Percentiles rank a stretch among this genome's conserved stretches.
Conservation (phyloP, 148 eudicot species). For the Chenopodium suecicum region DNA sequence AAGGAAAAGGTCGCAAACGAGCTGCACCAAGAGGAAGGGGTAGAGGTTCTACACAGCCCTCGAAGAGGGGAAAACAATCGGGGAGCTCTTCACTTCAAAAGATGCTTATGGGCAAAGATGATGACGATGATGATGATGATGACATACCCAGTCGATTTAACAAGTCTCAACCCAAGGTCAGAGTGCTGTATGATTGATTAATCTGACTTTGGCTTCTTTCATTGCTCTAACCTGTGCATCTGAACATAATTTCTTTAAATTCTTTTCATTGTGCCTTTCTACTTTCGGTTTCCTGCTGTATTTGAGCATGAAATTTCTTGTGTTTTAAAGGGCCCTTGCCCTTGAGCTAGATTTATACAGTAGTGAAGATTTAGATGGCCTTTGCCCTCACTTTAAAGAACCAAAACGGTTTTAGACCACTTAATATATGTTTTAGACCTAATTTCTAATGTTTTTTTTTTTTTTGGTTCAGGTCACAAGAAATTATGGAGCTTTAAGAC, state of each 20-base stretch:
- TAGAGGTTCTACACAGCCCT: conserved; percentile 56
- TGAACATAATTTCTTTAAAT: not conserved
- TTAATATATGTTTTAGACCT: not conserved
- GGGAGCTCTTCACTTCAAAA: conserved; percentile 60
- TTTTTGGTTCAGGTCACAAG: conserved; percentile 44
- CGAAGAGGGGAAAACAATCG: conserved; percentile 84
- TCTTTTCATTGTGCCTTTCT: not conserved
- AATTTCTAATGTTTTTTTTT: not conserved
- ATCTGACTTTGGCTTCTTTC: conserved; percentile 2
- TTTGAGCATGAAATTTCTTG: not conserved
- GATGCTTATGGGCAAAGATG: conserved; percentile 55
- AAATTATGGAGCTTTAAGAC: conserved; percentile 55
- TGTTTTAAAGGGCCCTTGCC: too few species aligned
- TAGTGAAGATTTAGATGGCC: not conserved
- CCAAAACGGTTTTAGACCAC: not conserved
- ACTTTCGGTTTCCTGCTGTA: not conserved
- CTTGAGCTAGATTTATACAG: not conserved
- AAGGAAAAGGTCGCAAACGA: conserved; percentile 69
- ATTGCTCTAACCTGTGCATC: not conserved
- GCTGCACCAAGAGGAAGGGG: conserved; percentile 88
- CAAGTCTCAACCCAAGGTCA: conserved; percentile 77
- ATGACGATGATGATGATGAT: conserved; percentile 63
- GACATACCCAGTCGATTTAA: conserved; percentile 42
- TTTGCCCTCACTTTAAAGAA: not conserved
- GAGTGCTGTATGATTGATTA: conserved; percentile 7